These are phyloP conservation scores for Neofusicoccum cordaticola DNA, from an alignment of 2,329 filamentous ascomycete species.

Conservation along the genomic window DNA sequence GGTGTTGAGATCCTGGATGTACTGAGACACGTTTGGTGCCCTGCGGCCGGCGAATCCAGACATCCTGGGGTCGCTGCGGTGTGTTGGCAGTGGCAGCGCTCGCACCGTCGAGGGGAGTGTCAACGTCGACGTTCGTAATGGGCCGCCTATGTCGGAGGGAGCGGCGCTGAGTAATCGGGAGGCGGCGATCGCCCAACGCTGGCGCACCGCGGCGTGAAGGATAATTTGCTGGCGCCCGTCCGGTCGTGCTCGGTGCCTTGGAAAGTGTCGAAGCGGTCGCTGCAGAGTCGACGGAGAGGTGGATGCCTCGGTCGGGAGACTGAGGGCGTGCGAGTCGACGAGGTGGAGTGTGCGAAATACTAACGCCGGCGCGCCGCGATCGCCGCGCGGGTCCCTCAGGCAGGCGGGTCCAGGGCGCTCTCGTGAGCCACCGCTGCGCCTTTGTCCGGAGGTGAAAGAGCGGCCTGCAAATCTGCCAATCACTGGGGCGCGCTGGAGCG, in stretches of 20 bases:
- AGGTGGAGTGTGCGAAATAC: slow-evolving; percentile 1
- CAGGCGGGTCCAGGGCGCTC: not conserved
- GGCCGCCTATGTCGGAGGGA: slow-evolving; percentile 10
- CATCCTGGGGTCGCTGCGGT: slow-evolving; percentile 56
- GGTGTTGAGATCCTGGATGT: slow-evolving; percentile 80
- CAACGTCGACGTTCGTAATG: slow-evolving; percentile 2
- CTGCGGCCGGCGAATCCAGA: slow-evolving; percentile 73
- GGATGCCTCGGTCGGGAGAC: not conserved
- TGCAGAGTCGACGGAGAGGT: not conserved
- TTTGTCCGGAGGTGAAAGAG: slow-evolving; percentile 7
- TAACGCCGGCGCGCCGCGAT: slow-evolving; percentile 4
- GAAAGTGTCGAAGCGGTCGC: not conserved
- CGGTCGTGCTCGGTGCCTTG: not conserved
- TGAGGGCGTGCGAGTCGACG: not conserved
- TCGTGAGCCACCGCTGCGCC: slow-evolving; percentile 1
- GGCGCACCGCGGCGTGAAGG: not conserved
- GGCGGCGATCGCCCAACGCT: not conserved
- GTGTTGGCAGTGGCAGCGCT: not conserved
- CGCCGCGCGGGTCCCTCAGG: not conserved
- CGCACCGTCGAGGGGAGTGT: slow-evolving; percentile 9
- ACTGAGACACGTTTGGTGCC: slow-evolving; percentile 84
- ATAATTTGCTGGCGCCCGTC: not conserved
- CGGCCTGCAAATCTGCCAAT: slow-evolving; percentile 3
- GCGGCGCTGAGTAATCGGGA: slow-evolving; percentile 16
- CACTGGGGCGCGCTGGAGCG: not conserved